phyloP scores from a whole-genome alignment of 2,329 filamentous ascomycete species.

The Pseudocercospora musae region DNA sequence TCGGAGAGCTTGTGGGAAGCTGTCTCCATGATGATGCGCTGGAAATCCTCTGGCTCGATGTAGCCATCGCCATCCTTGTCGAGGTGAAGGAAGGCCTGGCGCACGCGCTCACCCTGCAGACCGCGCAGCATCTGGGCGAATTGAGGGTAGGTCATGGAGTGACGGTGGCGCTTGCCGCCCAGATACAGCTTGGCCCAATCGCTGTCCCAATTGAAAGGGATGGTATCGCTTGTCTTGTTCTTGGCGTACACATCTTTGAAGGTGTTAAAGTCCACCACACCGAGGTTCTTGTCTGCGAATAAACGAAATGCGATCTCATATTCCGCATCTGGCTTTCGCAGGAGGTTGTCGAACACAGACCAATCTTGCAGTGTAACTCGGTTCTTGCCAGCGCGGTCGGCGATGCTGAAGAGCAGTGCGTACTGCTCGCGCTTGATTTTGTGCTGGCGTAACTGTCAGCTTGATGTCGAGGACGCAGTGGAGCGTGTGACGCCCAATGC shows the following conservation, averaged over 20 bases:
- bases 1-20: slow-evolving; percentile 95
- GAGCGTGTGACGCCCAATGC: neutral
- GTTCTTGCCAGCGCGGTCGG: slow-evolving; percentile 73
- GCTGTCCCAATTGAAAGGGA: slow-evolving; percentile 95
- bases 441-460: slow-evolving; percentile 58
- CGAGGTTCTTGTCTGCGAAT: slow-evolving; percentile 82
- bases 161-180: slow-evolving; percentile 80
- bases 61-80: slow-evolving; percentile 91
- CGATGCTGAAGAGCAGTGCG: slow-evolving; percentile 85
- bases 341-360: slow-evolving; percentile 89
- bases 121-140: slow-evolving; percentile 98
- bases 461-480: neutral
- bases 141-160: slow-evolving; percentile 90
- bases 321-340: slow-evolving; percentile 91
- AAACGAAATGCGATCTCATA: slow-evolving; percentile 98
- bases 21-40: slow-evolving; percentile 92
- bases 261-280: slow-evolving; percentile 83
- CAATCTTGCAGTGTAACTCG: slow-evolving; percentile 80
- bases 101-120: slow-evolving; percentile 89
- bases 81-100: slow-evolving; percentile 89
- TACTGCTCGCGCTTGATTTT: slow-evolving; percentile 98
- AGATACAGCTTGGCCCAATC: slow-evolving; percentile 96
- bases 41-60: slow-evolving; percentile 93
- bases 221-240: slow-evolving; percentile 79
- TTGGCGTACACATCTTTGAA: slow-evolving; percentile 81